Conservation (phyloP, 1,284 basidiomycete genomes). For the Tilletia caries region DNA sequence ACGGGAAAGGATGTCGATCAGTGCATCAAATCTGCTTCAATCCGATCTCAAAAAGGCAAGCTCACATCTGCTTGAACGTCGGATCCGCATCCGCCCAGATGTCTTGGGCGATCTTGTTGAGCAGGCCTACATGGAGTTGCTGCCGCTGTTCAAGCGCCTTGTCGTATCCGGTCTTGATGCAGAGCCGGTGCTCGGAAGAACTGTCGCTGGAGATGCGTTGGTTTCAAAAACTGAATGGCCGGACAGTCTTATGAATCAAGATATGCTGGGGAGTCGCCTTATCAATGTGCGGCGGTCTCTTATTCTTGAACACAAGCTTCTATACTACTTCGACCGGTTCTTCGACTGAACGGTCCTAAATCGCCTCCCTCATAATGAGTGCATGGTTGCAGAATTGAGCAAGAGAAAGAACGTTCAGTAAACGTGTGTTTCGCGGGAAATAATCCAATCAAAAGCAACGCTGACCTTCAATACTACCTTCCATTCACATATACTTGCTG, state of each 20-base stretch:
- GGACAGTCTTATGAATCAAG: background rate
- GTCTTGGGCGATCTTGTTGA: constrained; percentile 60
- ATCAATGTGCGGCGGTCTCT: too few relatives aligned
- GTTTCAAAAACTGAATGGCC: background rate
- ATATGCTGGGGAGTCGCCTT: too few relatives aligned
- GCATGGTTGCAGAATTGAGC: constrained; percentile 9
- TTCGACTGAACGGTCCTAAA: background rate
- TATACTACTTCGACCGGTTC: background rate
- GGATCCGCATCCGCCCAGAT: constrained; percentile 53
- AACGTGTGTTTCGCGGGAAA: too few relatives aligned
- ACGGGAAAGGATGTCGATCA: too few relatives aligned
- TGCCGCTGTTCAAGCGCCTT: constrained; percentile 78
- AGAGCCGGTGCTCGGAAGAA: constrained; percentile 64
- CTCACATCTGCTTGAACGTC: background rate
- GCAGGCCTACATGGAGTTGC: constrained; percentile 73
- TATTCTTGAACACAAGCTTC: background rate
- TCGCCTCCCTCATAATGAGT: constrained; percentile 5
- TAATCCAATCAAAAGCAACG: background rate
- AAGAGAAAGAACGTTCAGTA: too few relatives aligned
- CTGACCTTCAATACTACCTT: background rate
- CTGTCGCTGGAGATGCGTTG: constrained; percentile 76
- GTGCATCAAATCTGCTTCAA: too few relatives aligned
- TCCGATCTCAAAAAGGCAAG: constrained; percentile 61
- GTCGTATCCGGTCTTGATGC: constrained; percentile 72
- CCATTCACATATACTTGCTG: background rate